Conservation (phyloP, 1,284 basidiomycete genomes). For the Volvariella surrecta region DNA sequence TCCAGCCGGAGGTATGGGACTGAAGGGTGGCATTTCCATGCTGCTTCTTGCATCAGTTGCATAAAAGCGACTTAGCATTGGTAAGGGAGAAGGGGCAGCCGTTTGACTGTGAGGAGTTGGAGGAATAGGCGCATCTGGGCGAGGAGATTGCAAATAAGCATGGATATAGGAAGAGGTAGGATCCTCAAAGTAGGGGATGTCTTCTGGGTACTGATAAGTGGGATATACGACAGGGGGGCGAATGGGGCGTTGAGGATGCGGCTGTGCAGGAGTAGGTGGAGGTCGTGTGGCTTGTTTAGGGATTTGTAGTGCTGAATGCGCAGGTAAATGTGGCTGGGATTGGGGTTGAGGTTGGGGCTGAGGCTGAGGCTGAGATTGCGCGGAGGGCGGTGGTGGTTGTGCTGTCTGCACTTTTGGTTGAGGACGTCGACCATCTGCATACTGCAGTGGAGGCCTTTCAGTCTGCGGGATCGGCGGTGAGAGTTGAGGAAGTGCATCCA, state of each 20-base stretch:
- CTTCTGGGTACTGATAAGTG: constrained; percentile 34
- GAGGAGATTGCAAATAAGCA: constrained; percentile 43
- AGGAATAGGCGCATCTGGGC: constrained; percentile 65
- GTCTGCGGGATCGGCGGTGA: neutral
- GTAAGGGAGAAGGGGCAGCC: constrained; percentile 59
- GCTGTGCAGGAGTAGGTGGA: constrained; percentile 10
- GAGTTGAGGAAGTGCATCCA: constrained; percentile 13
- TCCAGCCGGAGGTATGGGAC: constrained; percentile 44
- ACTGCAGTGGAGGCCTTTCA: constrained; percentile 7
- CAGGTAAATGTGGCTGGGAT: too few species aligned
- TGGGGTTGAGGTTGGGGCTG: constrained; percentile 12
- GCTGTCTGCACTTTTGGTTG: neutral
- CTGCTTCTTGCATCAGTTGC: constrained; percentile 17
- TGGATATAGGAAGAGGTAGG: constrained; percentile 49
- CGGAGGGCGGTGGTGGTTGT: neutral
- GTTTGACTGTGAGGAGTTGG: constrained; percentile 70
- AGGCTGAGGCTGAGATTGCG: neutral
- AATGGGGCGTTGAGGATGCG: constrained; percentile 14
- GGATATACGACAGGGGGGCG: constrained; percentile 13
- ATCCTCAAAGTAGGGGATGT: constrained; percentile 46
- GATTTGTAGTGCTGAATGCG: constrained; percentile 13
- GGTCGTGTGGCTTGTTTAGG: constrained; percentile 12
- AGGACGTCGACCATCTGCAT: neutral
- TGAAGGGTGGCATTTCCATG: constrained; percentile 30
- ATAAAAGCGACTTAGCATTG: constrained; percentile 35